phyloP scores from a whole-genome alignment of 1,139 yeast species.

The Arxiozyma slooffiae region DNA sequence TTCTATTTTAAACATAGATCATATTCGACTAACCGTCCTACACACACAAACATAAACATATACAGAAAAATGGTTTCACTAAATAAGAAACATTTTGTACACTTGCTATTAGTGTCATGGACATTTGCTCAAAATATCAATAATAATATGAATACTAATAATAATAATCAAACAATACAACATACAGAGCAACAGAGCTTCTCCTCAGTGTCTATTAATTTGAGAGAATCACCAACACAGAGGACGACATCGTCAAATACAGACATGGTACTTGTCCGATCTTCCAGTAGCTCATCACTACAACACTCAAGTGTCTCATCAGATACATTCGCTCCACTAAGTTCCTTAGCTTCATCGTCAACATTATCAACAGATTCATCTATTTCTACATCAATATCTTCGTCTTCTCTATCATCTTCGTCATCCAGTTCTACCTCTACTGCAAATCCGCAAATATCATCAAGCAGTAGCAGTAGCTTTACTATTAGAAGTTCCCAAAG shows the following conservation, averaged over 20 bases:
- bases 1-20: neutral
- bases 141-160: neutral
- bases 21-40: neutral
- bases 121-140: neutral
- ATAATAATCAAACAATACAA: neutral
- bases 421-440: neutral
- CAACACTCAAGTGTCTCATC: neutral
- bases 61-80: neutral
- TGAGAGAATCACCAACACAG: neutral
- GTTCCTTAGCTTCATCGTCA: neutral
- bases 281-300: neutral
- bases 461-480: neutral
- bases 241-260: neutral
- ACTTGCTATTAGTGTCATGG: neutral
- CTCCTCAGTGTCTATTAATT: neutral
- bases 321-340: neutral
- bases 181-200: neutral
- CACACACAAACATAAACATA: neutral
- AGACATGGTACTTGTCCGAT: neutral
- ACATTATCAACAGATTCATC: neutral
- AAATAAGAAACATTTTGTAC: neutral
- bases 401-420: too few species aligned
- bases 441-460: neutral
- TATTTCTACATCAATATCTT: neutral
- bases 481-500: neutral